Conservation (phyloP, 768 basidiomycete species). For the Hebeloma cylindrosporum region DNA sequence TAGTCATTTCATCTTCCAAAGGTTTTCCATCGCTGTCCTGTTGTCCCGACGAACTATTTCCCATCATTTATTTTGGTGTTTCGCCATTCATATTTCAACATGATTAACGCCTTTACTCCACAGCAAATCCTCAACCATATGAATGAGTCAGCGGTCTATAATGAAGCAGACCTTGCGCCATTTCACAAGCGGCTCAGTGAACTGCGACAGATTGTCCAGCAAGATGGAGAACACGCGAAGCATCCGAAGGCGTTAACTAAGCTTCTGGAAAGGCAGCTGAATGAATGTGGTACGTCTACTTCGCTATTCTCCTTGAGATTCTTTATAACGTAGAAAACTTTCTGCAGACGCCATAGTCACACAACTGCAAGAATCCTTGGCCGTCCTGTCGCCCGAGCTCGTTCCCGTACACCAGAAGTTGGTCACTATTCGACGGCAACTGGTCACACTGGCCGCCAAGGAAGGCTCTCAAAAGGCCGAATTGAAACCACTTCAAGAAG, state of each 20-base stretch:
- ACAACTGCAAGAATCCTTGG: slow-evolving; percentile 79
- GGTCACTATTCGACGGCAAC: slow-evolving; percentile 83
- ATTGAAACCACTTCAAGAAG: slow-evolving; percentile 87
- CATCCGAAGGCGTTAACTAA: slow-evolving; percentile 87
- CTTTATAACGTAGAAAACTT: slow-evolving; percentile 3
- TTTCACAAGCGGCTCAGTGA: slow-evolving; percentile 82
- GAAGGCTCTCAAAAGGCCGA: slow-evolving; percentile 84
- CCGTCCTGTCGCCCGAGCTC: slow-evolving; percentile 87
- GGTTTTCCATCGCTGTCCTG: slow-evolving; percentile 11
- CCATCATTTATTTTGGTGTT: not conserved
- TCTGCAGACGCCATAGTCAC: slow-evolving; percentile 71
- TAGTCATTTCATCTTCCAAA: slow-evolving; percentile 38
- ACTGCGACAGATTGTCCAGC: slow-evolving; percentile 81
- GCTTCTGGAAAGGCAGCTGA: slow-evolving; percentile 86
- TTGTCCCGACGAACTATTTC: not conserved
- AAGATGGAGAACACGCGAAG: slow-evolving; percentile 77
- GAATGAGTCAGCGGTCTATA: slow-evolving; percentile 95
- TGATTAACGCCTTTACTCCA: slow-evolving; percentile 9
- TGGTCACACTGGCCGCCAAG: slow-evolving; percentile 86
- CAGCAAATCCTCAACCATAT: slow-evolving; percentile 95
- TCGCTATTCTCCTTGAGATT: not conserved
- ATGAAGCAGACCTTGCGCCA: slow-evolving; percentile 84
- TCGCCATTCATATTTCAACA: slow-evolving; percentile 3
- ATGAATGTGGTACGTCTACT: slow-evolving; percentile 79
- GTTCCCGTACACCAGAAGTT: slow-evolving; percentile 88